These are phyloP conservation scores for Syzygium aqueum DNA, from an alignment of 345 rosid genomes.

Conservation along the genomic window DNA sequence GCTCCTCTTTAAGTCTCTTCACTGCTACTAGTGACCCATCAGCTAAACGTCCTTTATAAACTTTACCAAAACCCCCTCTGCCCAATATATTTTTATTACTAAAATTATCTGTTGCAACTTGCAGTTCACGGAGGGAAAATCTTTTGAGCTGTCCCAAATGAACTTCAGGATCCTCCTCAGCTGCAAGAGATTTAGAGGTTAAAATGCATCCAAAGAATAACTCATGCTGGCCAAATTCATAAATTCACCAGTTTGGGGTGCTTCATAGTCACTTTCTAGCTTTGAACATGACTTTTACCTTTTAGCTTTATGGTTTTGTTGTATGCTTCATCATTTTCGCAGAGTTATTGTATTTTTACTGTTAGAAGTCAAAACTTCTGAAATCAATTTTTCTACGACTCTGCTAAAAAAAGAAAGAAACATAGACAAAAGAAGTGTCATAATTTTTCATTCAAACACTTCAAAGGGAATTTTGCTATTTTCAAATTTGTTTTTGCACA, in stretches of 20 bases:
- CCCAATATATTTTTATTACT: constrained; percentile 66
- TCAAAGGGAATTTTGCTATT: not conserved
- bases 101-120: constrained; percentile 77
- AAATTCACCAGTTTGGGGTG: not conserved
- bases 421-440: not conserved
- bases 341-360: not conserved
- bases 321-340: not conserved
- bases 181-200: constrained; percentile 30
- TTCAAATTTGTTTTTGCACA: not conserved
- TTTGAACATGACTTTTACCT: not conserved
- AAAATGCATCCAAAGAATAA: not conserved
- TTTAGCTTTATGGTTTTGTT: not conserved
- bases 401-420: not conserved
- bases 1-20: constrained; percentile 85
- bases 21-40: constrained; percentile 76
- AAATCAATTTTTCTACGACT: not conserved
- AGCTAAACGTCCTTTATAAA: constrained; percentile 81
- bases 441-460: not conserved
- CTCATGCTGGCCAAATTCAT: not conserved
- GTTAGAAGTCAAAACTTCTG: not conserved
- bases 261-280: not conserved
- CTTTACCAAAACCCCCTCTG: constrained; percentile 88
- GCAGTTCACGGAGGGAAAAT: constrained; percentile 79
- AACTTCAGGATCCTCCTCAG: constrained; percentile 95
- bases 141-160: constrained; percentile 87